A percentile compares a stretch with the other conserved stretches of the same genome.
Evolutionary conservation across 495 filamentous ascomycete species (phyloP).

Genomic region (Tuber aestivum): DNA sequence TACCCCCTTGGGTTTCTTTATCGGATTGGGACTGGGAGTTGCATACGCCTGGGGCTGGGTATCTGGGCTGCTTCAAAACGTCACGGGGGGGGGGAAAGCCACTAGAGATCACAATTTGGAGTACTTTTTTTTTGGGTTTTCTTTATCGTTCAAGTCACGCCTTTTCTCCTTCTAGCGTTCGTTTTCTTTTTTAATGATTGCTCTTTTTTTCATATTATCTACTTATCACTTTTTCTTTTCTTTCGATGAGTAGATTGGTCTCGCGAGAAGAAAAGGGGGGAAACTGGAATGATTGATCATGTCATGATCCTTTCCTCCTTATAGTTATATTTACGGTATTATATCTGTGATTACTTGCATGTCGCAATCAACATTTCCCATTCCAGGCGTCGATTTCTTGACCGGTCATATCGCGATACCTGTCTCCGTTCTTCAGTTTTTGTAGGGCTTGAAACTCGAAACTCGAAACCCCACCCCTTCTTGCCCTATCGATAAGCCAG

Average conservation of each 20-base stretch:
- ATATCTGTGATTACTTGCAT: neutral
- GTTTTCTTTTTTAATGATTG: conserved; percentile 21
- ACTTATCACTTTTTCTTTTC: conserved; percentile 11
- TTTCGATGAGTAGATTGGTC: conserved; percentile 5
- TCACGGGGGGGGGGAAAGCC: conserved; percentile 8
- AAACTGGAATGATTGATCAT: neutral
- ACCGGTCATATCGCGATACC: neutral
- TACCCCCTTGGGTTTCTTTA: conserved; percentile 32
- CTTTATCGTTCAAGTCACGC: neutral
- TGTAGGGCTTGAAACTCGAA: neutral
- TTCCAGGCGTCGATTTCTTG: neutral
- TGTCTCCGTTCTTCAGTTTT: neutral
- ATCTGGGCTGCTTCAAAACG: conserved; percentile 15
- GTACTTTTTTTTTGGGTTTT: neutral
- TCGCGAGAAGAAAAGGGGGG: neutral
- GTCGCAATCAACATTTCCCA: neutral
- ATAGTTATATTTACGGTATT: neutral
- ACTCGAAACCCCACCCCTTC: neutral
- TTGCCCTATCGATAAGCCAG: neutral
- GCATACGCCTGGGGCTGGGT: conserved; percentile 36
- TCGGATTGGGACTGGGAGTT: conserved; percentile 26
- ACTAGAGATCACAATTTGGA: conserved; percentile 16
- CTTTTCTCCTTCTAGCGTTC: conserved; percentile 11
- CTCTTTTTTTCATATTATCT: conserved; percentile 10
- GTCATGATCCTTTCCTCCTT: neutral